A percentile compares a stretch with the other conserved stretches of the same genome.
Evolutionary conservation across 768 basidiomycete species (phyloP).

Genomic region (Chalciporus pseudorubinellus): DNA sequence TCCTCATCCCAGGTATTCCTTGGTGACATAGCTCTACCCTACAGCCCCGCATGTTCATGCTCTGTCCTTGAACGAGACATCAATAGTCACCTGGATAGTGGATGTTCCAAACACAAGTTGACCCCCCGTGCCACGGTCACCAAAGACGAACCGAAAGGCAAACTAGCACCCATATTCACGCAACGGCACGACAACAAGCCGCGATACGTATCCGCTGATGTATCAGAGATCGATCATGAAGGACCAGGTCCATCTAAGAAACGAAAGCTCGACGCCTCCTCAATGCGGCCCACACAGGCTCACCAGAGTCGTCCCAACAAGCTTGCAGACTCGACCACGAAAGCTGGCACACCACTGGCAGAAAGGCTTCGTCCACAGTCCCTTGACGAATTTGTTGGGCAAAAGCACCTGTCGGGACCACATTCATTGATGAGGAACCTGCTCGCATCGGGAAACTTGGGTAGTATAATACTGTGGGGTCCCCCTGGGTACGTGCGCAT

Average conservation of each 20-base stretch:
- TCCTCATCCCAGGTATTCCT: not conserved
- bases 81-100: constrained; percentile 52
- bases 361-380: constrained; percentile 66
- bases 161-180: constrained; percentile 44
- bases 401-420: constrained; percentile 56
- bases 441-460: constrained; percentile 48
- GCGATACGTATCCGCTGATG: constrained; percentile 9
- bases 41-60: constrained; percentile 50
- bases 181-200: constrained; percentile 16
- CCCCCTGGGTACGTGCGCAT: constrained; percentile 56
- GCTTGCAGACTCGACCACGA: constrained; percentile 18
- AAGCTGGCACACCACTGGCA: constrained; percentile 55
- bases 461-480: constrained; percentile 72
- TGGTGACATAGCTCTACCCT: not conserved
- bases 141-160: constrained; percentile 19
- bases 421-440: constrained; percentile 55
- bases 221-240: constrained; percentile 8
- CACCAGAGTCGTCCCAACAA: constrained; percentile 23
- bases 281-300: constrained; percentile 8
- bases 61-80: constrained; percentile 42
- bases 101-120: constrained; percentile 33
- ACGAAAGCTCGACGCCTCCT: constrained; percentile 23
- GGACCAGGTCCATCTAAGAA: constrained; percentile 29
- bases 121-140: constrained; percentile 5
- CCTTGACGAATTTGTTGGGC: constrained; percentile 71